Evolutionary conservation across 164 flowering plant genomes (phyloP), one percentile per base, ranked within the genome.

Genomic region (Vitis rotundifolia): DNA sequence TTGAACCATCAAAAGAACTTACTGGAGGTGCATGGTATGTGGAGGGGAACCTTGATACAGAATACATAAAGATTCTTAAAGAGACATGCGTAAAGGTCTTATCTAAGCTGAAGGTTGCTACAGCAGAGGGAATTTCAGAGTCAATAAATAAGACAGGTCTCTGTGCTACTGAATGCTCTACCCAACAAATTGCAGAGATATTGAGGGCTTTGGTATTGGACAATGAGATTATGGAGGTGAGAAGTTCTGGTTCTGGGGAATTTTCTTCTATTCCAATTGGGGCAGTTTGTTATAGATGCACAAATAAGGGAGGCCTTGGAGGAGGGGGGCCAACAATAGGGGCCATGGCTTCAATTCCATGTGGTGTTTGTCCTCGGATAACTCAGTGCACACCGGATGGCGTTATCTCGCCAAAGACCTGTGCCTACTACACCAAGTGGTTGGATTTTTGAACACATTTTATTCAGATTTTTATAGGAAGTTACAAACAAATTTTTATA

Each of bases 281-380:
- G 26, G 66, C 76, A 44, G 49, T 65, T 53, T 96, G 97, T 68
- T 96, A 91, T 67, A 87, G 68, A 65, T 61, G 69, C 55, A 61
- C 58, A 16, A 72, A 57, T 13, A 68, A 44, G 49, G 73, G 59
- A 7, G 73, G 72, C 6, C 14, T 12, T 31, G 73, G 37, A 37
- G 44, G 44, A 11, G 72, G 73, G 66, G 84, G 64, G 61, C 73
- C 84, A 1, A 78, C 64, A 55, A 56, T 13, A 0, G 89, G 87
- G 11, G 84, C 86, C 5, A 59, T 91, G 80, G 85, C 91, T 75
- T 85, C 93, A 44, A 85, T 90, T 59, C 99, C 98, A 8, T 95
- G 99, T 70, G 98, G 97, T 49, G 90, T 83, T 75, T 95, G 99
- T 77, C 98, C 97, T 0, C 68, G 81, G 54, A 85, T 91, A n/a